Conservation (phyloP, 2,329 filamentous ascomycete species). For the Rugonectria rugulosa region DNA sequence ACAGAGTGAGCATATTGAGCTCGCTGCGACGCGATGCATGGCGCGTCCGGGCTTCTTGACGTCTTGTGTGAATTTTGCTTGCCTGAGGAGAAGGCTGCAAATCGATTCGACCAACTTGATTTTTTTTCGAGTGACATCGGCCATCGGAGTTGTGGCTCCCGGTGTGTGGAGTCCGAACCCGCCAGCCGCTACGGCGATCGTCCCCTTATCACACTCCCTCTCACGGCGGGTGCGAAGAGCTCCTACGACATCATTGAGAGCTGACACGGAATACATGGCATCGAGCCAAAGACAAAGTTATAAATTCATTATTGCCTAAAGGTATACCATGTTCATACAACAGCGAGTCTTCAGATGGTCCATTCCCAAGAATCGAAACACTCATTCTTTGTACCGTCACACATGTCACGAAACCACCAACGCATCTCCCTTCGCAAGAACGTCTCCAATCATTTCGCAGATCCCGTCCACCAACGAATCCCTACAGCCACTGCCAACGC, state of each 20-base stretch:
- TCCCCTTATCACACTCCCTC: not conserved
- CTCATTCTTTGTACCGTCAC: too few relatives aligned
- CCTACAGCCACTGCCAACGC: constrained; percentile 35
- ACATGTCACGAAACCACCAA: not conserved
- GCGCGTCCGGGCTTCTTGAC: constrained; percentile 5
- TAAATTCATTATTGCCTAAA: too few relatives aligned
- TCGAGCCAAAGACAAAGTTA: too few relatives aligned
- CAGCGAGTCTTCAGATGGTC: too few relatives aligned
- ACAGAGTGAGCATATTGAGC: constrained; percentile 37
- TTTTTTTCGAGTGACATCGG: not conserved
- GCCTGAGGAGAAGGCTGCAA: too few relatives aligned
- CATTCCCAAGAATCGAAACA: not conserved
- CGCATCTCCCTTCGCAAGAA: too few relatives aligned
- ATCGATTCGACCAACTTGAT: not conserved
- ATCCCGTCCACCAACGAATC: constrained; percentile 37
- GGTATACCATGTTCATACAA: too few relatives aligned
- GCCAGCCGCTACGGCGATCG: not conserved
- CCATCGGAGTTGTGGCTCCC: not conserved
- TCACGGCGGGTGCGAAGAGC: too few relatives aligned
- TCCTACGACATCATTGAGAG: too few relatives aligned
- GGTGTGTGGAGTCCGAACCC: not conserved
- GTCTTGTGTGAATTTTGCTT: constrained; percentile 3
- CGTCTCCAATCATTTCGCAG: constrained; percentile 22
- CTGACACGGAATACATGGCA: too few relatives aligned
- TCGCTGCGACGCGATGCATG: constrained; percentile 35